A percentile compares a stretch with the other conserved stretches of the same genome.
Evolutionary conservation across 2,329 filamentous ascomycete genomes (phyloP).

Genomic region (Trichoderma koningii): DNA sequence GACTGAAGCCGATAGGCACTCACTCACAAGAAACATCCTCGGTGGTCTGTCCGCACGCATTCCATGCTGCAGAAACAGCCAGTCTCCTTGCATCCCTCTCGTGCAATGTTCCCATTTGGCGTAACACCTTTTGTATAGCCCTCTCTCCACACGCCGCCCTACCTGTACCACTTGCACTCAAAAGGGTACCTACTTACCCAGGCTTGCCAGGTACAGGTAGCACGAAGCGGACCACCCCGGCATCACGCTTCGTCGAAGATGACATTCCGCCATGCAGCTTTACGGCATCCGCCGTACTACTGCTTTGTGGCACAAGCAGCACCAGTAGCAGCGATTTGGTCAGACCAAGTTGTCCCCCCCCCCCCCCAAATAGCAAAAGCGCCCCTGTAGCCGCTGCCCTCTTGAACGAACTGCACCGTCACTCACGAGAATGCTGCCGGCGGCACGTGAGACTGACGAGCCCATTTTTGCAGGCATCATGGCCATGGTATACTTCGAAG

Average conservation of each 20-base stretch:
- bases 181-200: not conserved
- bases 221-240: not conserved
- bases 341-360: not conserved
- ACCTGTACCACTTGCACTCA: not conserved
- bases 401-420: not conserved
- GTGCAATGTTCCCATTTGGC: too few species aligned
- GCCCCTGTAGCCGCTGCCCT: conserved; percentile 1
- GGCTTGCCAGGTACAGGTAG: not conserved
- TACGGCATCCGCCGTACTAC: not conserved
- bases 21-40: not conserved
- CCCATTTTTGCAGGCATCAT: not conserved
- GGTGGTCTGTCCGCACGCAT: not conserved
- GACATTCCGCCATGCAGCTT: conserved; percentile 14
- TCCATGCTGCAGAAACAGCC: not conserved
- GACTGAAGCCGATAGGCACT: not conserved
- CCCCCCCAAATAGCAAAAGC: too few species aligned
- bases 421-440: not conserved
- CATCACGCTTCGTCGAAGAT: conserved; percentile 11
- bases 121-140: too few species aligned
- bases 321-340: not conserved
- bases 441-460: conserved; percentile 8
- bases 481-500: not conserved
- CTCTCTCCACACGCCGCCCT: too few species aligned
- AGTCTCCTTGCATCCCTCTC: not conserved
- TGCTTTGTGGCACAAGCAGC: not conserved